Evolutionary conservation across 1,284 basidiomycete species (phyloP), one percentile per base, ranked within the genome.

Genomic region (Entoloma clypeatum): DNA sequence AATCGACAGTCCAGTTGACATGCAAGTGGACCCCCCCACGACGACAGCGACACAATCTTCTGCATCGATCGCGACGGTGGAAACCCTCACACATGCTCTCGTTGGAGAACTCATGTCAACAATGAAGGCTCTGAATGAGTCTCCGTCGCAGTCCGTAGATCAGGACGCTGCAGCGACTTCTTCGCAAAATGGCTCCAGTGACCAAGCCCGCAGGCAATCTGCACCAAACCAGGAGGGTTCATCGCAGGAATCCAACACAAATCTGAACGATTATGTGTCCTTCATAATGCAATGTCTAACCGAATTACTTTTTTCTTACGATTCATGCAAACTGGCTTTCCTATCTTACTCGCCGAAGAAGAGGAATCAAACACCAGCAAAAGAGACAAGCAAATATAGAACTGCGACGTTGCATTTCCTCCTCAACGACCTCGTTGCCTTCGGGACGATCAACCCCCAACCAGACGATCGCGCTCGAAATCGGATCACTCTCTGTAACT

Each of bases 251-350:
- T 48, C 45, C 8, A 42, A 50, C 23, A 27, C 36, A 40, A 72
- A 77, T 43, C 68, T 65, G 24, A 65, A 67, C 38, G 65, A 83
- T 47, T 95, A 94, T 58, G 72, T 79, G 9, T 88, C 85, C 54
- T 92, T 97, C 69, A 65, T 97, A 46, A 88, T 98, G 81, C 90
- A 95, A 57, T 85, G 85, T 49, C 70, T 98, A 35, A 91, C 92
- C 1, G 95, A 99, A 66, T 71, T 98, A 2, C 66, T 96, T 1
- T 93, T 95, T 44, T 97, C 93, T 11, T 99, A 99, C 60, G 83
- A 91, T 51, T 65, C 81, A 1, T 95, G 92, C 77, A 99, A 98
- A 65, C 62, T 81, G 17, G 82, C 86, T 3, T 93, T 98, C 65
- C 64, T 95, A 46, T 84, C 87, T 0, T 91, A 81, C 56, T 81